phyloP scores from a whole-genome alignment of 305 asterid species.

The Fraxinus velutina region DNA sequence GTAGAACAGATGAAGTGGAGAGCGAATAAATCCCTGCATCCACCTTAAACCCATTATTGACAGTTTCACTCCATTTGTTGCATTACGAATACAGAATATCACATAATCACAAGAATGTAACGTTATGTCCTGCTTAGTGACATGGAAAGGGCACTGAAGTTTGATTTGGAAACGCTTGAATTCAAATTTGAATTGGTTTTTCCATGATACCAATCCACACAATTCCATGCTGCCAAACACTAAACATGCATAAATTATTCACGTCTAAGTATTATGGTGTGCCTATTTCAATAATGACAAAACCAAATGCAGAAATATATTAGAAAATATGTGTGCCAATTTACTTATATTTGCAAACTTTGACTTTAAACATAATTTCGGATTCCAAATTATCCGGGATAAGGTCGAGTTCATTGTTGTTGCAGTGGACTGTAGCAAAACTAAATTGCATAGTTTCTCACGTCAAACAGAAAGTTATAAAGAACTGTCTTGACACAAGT shows the following conservation, averaged over 20 bases:
- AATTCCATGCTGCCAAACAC: slow-evolving; percentile 12
- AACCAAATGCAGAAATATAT: slow-evolving; percentile 3
- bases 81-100: slow-evolving; percentile 9
- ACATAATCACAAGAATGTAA: background rate
- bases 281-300: background rate
- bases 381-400: background rate
- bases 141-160: background rate
- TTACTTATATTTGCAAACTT: background rate
- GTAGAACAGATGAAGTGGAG: slow-evolving; percentile 12
- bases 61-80: slow-evolving; percentile 14
- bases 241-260: background rate
- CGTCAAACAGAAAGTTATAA: background rate
- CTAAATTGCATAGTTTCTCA: background rate
- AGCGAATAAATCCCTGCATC: slow-evolving; percentile 26
- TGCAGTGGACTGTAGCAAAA: background rate
- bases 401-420: background rate
- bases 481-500: background rate
- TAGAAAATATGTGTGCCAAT: background rate
- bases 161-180: background rate
- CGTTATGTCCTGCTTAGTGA: background rate
- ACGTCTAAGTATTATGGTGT: background rate
- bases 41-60: slow-evolving; percentile 18
- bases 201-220: background rate
- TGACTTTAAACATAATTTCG: background rate
- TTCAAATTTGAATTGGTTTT: background rate